A percentile compares a stretch with the other conserved stretches of the same genome.
Evolutionary conservation across 2,329 filamentous ascomycete genomes (phyloP).

Genomic region (Xylariaceae sp.): DNA sequence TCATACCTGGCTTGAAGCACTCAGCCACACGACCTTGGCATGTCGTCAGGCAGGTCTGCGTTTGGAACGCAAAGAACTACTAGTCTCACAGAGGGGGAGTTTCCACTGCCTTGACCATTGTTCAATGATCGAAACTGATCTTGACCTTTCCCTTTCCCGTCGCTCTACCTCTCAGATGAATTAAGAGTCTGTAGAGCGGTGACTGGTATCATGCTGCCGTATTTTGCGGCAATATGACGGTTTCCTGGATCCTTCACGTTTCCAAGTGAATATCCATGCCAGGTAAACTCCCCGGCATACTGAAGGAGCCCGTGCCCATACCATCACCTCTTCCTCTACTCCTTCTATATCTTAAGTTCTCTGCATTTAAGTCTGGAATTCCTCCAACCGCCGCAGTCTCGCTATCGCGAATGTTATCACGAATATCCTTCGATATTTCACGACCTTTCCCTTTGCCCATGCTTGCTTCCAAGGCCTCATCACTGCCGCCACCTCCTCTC

Average conservation of each 20-base stretch:
- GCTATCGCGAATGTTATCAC: constrained; percentile 47
- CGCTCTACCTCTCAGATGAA: background rate
- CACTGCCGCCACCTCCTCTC: constrained; percentile 53
- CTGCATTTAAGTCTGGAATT: constrained; percentile 29
- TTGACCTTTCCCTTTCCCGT: too few relatives aligned
- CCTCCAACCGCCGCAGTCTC: constrained; percentile 34
- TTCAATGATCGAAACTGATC: too few relatives aligned
- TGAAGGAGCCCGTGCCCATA: constrained; percentile 32
- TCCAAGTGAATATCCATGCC: constrained; percentile 31
- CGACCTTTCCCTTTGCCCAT: constrained; percentile 52
- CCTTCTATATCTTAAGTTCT: constrained; percentile 35
- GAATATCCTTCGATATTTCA: constrained; percentile 47
- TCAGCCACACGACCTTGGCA: too few relatives aligned
- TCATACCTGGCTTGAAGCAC: too few relatives aligned
- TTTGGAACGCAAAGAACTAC: too few relatives aligned
- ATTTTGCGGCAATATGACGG: constrained; percentile 2
- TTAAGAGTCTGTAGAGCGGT: too few relatives aligned
- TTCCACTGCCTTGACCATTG: too few relatives aligned
- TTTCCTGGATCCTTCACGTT: constrained; percentile 16
- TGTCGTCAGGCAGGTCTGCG: too few relatives aligned
- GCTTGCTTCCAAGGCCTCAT: constrained; percentile 52
- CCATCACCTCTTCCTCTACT: constrained; percentile 36
- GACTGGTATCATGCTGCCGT: background rate
- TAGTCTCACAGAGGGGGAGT: too few relatives aligned
- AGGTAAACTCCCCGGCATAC: constrained; percentile 47